Evolutionary conservation across 2,329 filamentous ascomycete genomes (phyloP).

Genomic region (Pseudogymnoascus sp.): DNA sequence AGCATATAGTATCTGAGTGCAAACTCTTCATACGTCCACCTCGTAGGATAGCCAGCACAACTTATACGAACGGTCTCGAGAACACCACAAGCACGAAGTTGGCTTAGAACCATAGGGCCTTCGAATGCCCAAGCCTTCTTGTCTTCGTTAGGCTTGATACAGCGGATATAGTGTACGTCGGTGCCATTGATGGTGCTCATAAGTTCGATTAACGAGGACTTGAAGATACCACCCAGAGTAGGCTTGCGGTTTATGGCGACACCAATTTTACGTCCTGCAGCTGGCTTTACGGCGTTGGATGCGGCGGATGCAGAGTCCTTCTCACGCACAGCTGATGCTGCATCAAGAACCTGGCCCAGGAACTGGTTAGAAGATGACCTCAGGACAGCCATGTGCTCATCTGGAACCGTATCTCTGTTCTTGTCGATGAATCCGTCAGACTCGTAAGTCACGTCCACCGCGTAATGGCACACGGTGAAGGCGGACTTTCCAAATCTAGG

Average conservation of each 20-base stretch:
- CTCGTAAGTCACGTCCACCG: slow-evolving; percentile 95
- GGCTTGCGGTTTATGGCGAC: slow-evolving; percentile 93
- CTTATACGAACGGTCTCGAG: slow-evolving; percentile 97
- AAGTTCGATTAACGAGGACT: slow-evolving; percentile 93
- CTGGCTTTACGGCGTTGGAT: slow-evolving; percentile 69
- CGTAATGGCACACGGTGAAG: slow-evolving; percentile 98
- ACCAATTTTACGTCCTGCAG: slow-evolving; percentile 77
- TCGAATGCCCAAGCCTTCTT: slow-evolving; percentile 98
- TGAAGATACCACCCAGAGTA: slow-evolving; percentile 96
- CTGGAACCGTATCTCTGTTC: slow-evolving; percentile 96
- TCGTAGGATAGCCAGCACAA: slow-evolving; percentile 91
- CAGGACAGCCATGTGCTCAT: slow-evolving; percentile 94
- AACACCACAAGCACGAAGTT: slow-evolving; percentile 96
- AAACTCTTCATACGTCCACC: slow-evolving; percentile 99
- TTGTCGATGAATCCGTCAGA: slow-evolving; percentile 99
- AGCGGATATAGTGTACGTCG: slow-evolving; percentile 97
- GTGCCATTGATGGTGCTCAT: slow-evolving; percentile 98
- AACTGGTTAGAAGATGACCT: slow-evolving; percentile 79
- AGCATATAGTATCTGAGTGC: slow-evolving; percentile 98
- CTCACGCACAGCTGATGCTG: slow-evolving; percentile 79
- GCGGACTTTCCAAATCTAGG: slow-evolving; percentile 94
- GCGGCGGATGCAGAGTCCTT: slow-evolving; percentile 67
- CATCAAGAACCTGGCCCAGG: slow-evolving; percentile 75
- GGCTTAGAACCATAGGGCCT: slow-evolving; percentile 96
- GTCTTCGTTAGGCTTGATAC: slow-evolving; percentile 97